A percentile compares a stretch with the other conserved stretches of the same genome.
Evolutionary conservation across 2,329 filamentous ascomycete species (phyloP).

Genomic region (Pseudogymnoascus sp.): DNA sequence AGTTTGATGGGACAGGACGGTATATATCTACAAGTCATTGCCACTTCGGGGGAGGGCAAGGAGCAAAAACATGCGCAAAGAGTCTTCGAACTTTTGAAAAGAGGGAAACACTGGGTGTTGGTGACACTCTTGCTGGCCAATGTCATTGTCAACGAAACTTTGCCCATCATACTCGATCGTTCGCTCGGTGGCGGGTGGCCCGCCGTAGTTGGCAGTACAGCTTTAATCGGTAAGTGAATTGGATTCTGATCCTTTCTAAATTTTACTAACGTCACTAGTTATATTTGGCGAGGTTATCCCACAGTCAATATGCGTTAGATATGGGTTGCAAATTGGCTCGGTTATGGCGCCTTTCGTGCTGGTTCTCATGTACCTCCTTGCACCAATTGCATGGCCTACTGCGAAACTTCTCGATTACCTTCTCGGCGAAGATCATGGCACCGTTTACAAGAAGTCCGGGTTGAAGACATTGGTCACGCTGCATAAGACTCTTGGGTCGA

Average conservation of each 20-base stretch:
- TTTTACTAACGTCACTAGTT: slow-evolving; percentile 45
- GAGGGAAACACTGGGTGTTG: slow-evolving; percentile 93
- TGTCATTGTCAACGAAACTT: slow-evolving; percentile 91
- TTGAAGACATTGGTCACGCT: slow-evolving; percentile 89
- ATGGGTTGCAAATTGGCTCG: slow-evolving; percentile 85
- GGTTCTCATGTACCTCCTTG: slow-evolving; percentile 79
- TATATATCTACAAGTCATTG: slow-evolving; percentile 89
- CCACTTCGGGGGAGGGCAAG: slow-evolving; percentile 67
- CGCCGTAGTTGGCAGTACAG: slow-evolving; percentile 81
- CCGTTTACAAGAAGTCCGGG: slow-evolving; percentile 92
- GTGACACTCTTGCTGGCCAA: slow-evolving; percentile 88
- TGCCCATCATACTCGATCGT: slow-evolving; percentile 86
- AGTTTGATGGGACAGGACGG: slow-evolving; percentile 59
- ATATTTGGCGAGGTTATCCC: slow-evolving; percentile 95
- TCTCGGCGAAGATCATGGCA: slow-evolving; percentile 86
- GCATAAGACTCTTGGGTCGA: slow-evolving; percentile 73
- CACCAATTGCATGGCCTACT: slow-evolving; percentile 82
- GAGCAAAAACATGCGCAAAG: slow-evolving; percentile 76
- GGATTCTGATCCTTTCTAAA: slow-evolving; percentile 20
- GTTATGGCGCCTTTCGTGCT: slow-evolving; percentile 81
- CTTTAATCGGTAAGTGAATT: slow-evolving; percentile 65
- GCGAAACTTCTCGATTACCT: slow-evolving; percentile 89
- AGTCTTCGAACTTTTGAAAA: slow-evolving; percentile 70
- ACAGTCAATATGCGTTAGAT: slow-evolving; percentile 90
- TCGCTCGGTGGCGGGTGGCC: slow-evolving; percentile 88